These are phyloP conservation scores for Umbelopsis ramanniana DNA, from an alignment of 192 early-diverging fungal species.

Conservation along the genomic window DNA sequence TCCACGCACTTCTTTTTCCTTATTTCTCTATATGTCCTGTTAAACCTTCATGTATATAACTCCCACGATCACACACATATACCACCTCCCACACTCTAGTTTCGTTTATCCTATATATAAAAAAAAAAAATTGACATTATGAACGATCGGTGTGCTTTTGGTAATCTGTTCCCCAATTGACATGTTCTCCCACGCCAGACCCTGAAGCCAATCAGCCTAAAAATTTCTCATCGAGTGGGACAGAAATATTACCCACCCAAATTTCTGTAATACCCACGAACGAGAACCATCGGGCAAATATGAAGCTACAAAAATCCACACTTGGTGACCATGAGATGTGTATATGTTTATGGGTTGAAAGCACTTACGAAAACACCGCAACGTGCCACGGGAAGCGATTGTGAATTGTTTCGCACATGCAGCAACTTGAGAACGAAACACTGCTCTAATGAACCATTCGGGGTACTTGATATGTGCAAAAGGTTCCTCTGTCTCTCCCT, in stretches of 20 bases:
- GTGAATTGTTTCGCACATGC: too few relatives aligned
- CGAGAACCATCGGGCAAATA: neutral
- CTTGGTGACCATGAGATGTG: neutral
- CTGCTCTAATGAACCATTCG: too few relatives aligned
- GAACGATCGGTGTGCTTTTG: neutral
- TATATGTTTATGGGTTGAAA: neutral
- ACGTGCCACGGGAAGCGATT: too few relatives aligned
- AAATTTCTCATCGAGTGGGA: neutral
- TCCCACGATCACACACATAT: constrained; percentile 14
- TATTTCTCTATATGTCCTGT: neutral
- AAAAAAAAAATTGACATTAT: constrained; percentile 8
- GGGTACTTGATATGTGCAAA: too few relatives aligned
- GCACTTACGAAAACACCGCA: too few relatives aligned
- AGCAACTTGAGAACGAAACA: too few relatives aligned
- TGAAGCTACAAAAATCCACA: neutral
- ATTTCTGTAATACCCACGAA: constrained; percentile 7
- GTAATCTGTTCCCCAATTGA: constrained; percentile 15
- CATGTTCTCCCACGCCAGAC: constrained; percentile 25
- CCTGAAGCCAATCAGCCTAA: neutral
- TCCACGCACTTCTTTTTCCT: neutral
- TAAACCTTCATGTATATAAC: constrained; percentile 11
- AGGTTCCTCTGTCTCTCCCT: neutral
- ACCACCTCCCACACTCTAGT: constrained; percentile 7
- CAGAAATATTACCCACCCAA: too few relatives aligned
- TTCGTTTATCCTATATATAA: constrained; percentile 1